These are phyloP conservation scores for Calendula officinalis DNA, from an alignment of 129 eudicot genomes.

Conservation along the genomic window DNA sequence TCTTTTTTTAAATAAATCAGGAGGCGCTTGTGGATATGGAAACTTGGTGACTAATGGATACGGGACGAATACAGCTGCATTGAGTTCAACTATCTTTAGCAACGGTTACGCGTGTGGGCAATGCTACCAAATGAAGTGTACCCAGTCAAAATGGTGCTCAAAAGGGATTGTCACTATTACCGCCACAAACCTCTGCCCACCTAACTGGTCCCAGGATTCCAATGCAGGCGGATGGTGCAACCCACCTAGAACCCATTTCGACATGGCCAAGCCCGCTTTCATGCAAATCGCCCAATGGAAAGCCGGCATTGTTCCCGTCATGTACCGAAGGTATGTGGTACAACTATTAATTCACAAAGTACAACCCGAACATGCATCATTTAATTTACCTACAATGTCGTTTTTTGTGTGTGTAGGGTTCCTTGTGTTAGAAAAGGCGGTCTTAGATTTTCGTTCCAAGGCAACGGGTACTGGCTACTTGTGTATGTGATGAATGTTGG, in stretches of 20 bases:
- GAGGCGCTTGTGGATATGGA: constrained; percentile 96
- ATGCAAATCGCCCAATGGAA: constrained; percentile 79
- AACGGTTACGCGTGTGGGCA: constrained; percentile 83
- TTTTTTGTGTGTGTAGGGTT: constrained; percentile 42
- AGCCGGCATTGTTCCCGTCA: constrained; percentile 86
- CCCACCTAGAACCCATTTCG: constrained; percentile 90
- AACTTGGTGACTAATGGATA: constrained; percentile 64
- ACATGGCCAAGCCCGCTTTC: constrained; percentile 92
- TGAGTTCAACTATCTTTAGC: constrained; percentile 68
- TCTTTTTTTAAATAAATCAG: constrained; percentile 25
- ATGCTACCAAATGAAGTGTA: constrained; percentile 69
- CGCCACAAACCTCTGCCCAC: constrained; percentile 94
- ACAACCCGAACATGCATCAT: background rate
- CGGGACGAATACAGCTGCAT: constrained; percentile 82
- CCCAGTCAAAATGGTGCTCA: constrained; percentile 56
- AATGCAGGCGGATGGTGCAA: constrained; percentile 96
- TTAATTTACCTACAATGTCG: background rate
- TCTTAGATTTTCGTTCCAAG: constrained; percentile 55
- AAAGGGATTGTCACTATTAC: constrained; percentile 53
- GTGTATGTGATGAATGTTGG: constrained; percentile 86
- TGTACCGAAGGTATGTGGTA: constrained; percentile 59
- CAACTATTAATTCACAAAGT: background rate
- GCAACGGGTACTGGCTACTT: constrained; percentile 76
- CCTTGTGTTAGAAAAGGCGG: constrained; percentile 69
- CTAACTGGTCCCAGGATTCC: constrained; percentile 57